phyloP scores from a whole-genome alignment of 2,329 filamentous ascomycete genomes.

The Gaeumannomyces tritici region DNA sequence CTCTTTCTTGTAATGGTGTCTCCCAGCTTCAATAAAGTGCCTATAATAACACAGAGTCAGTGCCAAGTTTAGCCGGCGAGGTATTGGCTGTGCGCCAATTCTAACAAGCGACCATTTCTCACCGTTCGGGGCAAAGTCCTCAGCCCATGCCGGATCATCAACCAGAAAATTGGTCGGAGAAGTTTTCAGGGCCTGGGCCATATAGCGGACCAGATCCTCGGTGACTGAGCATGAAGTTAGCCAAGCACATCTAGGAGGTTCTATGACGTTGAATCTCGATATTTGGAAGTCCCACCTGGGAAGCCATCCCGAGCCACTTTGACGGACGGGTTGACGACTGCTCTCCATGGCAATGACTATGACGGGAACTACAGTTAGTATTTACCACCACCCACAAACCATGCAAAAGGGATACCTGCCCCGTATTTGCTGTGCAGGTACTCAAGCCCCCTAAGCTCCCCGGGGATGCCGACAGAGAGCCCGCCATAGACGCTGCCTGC shows the following conservation, averaged over 20 bases:
- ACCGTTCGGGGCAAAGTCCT: slow-evolving; percentile 79
- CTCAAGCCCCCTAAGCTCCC: slow-evolving; percentile 70
- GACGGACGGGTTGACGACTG: slow-evolving; percentile 65
- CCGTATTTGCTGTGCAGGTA: slow-evolving; percentile 68
- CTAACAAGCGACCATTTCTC: not conserved
- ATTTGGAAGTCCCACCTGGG: slow-evolving; percentile 19
- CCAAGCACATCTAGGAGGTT: not conserved
- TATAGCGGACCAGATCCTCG: slow-evolving; percentile 66
- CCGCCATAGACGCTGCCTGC: slow-evolving; percentile 61
- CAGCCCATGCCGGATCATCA: slow-evolving; percentile 68
- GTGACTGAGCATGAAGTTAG: slow-evolving; percentile 40
- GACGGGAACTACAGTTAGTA: not conserved
- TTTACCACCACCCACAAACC: not conserved
- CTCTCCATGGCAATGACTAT: slow-evolving; percentile 55
- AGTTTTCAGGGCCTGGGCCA: slow-evolving; percentile 32
- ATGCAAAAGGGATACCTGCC: slow-evolving; percentile 19
- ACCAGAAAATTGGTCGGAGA: slow-evolving; percentile 52
- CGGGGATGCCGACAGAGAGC: slow-evolving; percentile 61
- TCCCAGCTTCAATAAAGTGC: slow-evolving; percentile 56
- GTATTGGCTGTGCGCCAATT: too few species aligned
- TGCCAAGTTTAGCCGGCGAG: too few species aligned
- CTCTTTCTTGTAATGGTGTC: slow-evolving; percentile 73
- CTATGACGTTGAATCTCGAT: too few species aligned
- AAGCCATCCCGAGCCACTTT: slow-evolving; percentile 67
- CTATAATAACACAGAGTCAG: not conserved